Percentiles rank a stretch among this genome's conserved stretches.
Evolutionary conservation across 2,329 filamentous ascomycete species (phyloP).

Genomic region (Sclerotinia subarctica): DNA sequence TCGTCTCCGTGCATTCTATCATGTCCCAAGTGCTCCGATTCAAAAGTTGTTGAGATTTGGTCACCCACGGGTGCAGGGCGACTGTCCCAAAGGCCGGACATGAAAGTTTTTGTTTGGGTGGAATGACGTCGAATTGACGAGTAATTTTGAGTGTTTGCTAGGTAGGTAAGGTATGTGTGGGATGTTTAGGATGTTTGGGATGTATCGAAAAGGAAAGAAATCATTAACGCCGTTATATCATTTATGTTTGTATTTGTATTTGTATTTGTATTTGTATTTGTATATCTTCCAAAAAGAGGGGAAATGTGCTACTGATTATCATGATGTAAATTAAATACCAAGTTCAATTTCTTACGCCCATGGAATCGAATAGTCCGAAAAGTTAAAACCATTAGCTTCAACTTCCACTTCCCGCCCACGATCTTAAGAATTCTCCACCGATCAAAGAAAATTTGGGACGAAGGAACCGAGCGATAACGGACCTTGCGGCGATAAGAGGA

Average conservation of each 20-base stretch:
- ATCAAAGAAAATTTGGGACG: conserved; percentile 7
- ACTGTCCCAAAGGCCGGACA: conserved; percentile 32
- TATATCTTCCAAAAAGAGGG: not conserved
- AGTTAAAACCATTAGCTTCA: not conserved
- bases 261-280: not conserved
- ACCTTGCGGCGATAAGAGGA: conserved; percentile 15
- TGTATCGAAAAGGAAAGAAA: not conserved
- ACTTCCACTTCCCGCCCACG: not conserved
- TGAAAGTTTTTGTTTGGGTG: conserved; percentile 20
- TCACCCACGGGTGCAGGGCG: conserved; percentile 23
- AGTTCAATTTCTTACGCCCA: not conserved
- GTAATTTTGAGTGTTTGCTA: not conserved
- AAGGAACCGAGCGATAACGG: conserved; percentile 4
- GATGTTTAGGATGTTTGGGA: too few relatives aligned
- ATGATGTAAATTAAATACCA: conserved; percentile 4
- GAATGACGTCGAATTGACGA: conserved; percentile 19
- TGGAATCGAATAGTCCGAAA: not conserved
- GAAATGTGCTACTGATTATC: not conserved
- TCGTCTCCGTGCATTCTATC: conserved; percentile 36
- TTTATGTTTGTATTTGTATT: not conserved
- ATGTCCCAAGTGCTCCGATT: conserved; percentile 28
- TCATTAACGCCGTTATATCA: not conserved
- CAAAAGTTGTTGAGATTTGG: conserved; percentile 30
- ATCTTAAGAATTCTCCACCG: conserved; percentile 2
- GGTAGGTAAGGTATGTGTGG: not conserved